These are phyloP conservation scores for Besnoitia besnoiti DNA, from an alignment of 169 alveolate genomes.

Conservation along the genomic window DNA sequence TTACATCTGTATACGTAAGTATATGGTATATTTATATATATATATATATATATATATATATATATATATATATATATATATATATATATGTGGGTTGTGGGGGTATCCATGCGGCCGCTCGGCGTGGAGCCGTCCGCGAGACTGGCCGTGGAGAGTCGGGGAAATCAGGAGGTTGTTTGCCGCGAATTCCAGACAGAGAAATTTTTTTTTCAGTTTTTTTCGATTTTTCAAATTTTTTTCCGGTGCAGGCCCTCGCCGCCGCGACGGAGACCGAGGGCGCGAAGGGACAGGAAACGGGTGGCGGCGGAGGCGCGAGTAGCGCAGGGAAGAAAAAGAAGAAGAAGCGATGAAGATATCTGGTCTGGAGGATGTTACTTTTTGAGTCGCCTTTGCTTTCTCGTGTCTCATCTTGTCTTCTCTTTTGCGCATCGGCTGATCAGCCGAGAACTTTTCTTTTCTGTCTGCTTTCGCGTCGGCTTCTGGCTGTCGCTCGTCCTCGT, in stretches of 20 bases:
- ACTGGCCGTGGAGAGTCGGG: no score
- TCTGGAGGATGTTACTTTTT: not conserved
- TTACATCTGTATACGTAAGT: not conserved
- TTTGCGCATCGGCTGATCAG: no score
- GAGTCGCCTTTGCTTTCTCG: not conserved
- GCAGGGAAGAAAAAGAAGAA: constrained; percentile 3
- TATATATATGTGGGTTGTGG: not conserved
- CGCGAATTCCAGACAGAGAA: no score
- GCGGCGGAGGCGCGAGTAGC: not conserved
- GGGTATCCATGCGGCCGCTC: not conserved
- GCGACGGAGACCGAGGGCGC: not conserved
- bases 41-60: not conserved
- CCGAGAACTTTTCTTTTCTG: no score
- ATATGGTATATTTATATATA: not conserved
- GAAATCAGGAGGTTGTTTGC: no score
- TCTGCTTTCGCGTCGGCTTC: no score
- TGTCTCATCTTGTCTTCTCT: not conserved
- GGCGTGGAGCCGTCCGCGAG: not conserved
- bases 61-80: not conserved
- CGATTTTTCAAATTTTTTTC: not conserved
- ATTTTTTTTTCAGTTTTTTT: not conserved
- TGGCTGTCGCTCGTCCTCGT: no score
- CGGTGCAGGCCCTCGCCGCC: not conserved
- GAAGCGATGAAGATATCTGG: not conserved
- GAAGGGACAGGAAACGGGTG: not conserved